Evolutionary conservation across 306 rosid species (phyloP).

Genomic region (Sindora glabra): DNA sequence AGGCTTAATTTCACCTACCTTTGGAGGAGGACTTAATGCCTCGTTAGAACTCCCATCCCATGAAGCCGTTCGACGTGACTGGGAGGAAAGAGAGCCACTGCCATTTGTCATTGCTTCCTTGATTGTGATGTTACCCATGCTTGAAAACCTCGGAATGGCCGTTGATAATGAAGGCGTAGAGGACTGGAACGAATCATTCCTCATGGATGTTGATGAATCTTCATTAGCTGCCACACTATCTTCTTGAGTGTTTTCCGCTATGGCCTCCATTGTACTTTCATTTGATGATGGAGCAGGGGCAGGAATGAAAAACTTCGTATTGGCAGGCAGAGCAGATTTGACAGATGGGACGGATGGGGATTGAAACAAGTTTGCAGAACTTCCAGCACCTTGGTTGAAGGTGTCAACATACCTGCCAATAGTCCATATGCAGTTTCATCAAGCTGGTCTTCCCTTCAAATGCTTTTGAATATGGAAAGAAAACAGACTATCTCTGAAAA

Average conservation of each 20-base stretch:
- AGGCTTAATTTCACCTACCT: constrained; percentile 27
- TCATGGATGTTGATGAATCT: constrained; percentile 38
- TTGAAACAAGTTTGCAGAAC: constrained; percentile 58
- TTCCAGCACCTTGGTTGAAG: constrained; percentile 76
- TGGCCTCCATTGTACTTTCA: constrained; percentile 49
- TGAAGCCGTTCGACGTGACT: constrained; percentile 68
- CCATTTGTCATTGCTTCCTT: constrained; percentile 18
- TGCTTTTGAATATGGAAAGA: not conserved
- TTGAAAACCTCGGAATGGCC: constrained; percentile 57
- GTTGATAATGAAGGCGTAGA: constrained; percentile 16
- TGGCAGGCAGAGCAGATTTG: constrained; percentile 53
- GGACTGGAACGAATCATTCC: constrained; percentile 37
- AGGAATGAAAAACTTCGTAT: constrained; percentile 77
- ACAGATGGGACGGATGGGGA: constrained; percentile 59
- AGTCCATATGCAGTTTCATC: constrained; percentile 23
- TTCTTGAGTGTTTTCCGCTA: constrained; percentile 61
- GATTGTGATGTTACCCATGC: constrained; percentile 45
- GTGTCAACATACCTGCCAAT: constrained; percentile 86
- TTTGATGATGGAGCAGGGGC: constrained; percentile 38
- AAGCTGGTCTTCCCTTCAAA: constrained; percentile 12
- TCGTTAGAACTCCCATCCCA: constrained; percentile 66
- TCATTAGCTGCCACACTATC: constrained; percentile 20
- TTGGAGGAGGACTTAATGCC: constrained; percentile 41
- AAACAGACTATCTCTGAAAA: not conserved
- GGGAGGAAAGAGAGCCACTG: constrained; percentile 20